These are phyloP conservation scores for Colletotrichum incanum DNA, from an alignment of 2,329 filamentous ascomycete genomes.

Conservation along the genomic window DNA sequence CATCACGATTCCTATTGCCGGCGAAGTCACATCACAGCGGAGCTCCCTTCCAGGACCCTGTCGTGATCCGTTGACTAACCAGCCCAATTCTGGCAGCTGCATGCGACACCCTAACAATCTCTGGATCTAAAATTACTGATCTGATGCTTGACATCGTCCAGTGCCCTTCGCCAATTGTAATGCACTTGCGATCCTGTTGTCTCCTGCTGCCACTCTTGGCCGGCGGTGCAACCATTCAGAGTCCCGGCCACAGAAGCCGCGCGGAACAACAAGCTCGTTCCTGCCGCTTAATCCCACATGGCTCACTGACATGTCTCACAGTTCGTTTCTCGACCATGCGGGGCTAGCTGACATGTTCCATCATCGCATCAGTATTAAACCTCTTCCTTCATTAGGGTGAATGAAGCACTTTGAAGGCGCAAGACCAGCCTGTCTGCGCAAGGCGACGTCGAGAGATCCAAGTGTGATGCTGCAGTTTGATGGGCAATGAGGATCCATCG, in stretches of 20 bases:
- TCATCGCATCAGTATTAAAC: slow-evolving; percentile 5
- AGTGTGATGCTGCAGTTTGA: neutral
- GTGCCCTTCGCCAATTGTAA: neutral
- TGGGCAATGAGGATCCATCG: neutral
- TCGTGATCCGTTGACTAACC: neutral
- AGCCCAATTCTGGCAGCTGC: slow-evolving; percentile 18
- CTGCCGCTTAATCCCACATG: slow-evolving; percentile 19
- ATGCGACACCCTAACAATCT: slow-evolving; percentile 4
- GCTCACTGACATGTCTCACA: slow-evolving; percentile 30
- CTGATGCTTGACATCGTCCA: neutral
- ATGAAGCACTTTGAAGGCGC: neutral
- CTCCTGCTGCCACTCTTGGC: neutral
- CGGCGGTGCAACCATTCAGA: neutral
- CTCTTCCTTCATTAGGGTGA: neutral
- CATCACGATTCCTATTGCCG: neutral
- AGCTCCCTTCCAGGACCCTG: neutral
- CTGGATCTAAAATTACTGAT: neutral
- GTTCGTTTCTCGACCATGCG: slow-evolving; percentile 3
- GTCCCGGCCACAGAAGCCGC: neutral
- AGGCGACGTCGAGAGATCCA: neutral
- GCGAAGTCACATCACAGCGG: slow-evolving; percentile 8
- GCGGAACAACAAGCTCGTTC: slow-evolving; percentile 20
- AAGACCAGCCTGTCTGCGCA: neutral
- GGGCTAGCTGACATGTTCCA: slow-evolving; percentile 8
- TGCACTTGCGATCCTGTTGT: neutral